A percentile compares a stretch with the other conserved stretches of the same genome.
Evolutionary conservation across 176 grass and related monocot genomes (phyloP).

Genomic region (Lolium perenne): DNA sequence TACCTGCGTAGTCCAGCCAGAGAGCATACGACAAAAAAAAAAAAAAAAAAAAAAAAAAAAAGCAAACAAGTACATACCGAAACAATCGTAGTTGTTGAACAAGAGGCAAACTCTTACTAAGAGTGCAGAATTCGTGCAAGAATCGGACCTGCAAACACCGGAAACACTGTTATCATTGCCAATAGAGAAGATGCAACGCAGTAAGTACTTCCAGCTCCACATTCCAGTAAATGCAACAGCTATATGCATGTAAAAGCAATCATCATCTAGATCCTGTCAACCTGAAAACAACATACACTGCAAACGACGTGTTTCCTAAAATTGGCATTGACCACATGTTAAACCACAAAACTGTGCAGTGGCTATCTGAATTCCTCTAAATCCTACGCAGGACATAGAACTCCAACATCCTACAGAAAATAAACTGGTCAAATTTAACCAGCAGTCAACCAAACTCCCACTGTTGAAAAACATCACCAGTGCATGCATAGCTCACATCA

Average conservation of each 20-base stretch:
- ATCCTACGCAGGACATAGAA: slow-evolving; percentile 27
- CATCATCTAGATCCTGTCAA: slow-evolving; percentile 35
- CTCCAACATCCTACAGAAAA: slow-evolving; percentile 8
- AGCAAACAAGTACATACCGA: slow-evolving; percentile 61
- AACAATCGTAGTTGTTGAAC: slow-evolving; percentile 95
- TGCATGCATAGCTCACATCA: slow-evolving; percentile 23
- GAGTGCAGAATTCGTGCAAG: slow-evolving; percentile 96
- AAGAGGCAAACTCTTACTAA: slow-evolving; percentile 94
- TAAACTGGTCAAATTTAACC: slow-evolving; percentile 30
- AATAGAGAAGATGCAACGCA: slow-evolving; percentile 29
- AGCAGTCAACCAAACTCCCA: slow-evolving; percentile 11
- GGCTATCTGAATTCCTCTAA: slow-evolving; percentile 33
- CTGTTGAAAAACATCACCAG: slow-evolving; percentile 9
- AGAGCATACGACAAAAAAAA: slow-evolving; percentile 9
- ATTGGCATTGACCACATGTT: slow-evolving; percentile 11
- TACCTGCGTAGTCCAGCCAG: neutral
- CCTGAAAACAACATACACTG: neutral
- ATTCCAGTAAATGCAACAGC: slow-evolving; percentile 29
- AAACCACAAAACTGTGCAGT: slow-evolving; percentile 19
- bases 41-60: slow-evolving; percentile 16
- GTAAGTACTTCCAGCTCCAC: slow-evolving; percentile 37
- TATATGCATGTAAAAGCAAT: slow-evolving; percentile 33
- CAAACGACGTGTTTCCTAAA: neutral
- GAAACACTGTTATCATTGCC: slow-evolving; percentile 40
- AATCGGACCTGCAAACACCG: slow-evolving; percentile 78